A percentile compares a stretch with the other conserved stretches of the same genome.
Conservation (phyloP, 352 stramenopile species). For the Phytopythium chamaehyphon region DNA sequence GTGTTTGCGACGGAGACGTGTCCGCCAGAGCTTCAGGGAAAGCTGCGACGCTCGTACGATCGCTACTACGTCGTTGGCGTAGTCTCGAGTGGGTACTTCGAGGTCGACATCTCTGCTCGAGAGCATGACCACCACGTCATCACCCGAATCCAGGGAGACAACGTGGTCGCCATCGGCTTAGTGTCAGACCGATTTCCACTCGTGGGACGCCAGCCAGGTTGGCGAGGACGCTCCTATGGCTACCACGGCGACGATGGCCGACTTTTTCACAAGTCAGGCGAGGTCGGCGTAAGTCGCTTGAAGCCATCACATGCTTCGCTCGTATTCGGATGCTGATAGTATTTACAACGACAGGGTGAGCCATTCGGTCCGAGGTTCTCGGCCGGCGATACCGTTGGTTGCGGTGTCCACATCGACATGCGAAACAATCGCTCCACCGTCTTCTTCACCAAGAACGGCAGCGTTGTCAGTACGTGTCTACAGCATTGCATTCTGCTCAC, state of each 20-base stretch:
- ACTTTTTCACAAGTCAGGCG: slow-evolving; percentile 30
- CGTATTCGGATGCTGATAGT: not conserved
- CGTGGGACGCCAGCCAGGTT: slow-evolving; percentile 46
- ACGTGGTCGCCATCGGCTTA: slow-evolving; percentile 41
- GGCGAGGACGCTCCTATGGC: slow-evolving; percentile 39
- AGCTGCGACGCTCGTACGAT: slow-evolving; percentile 6
- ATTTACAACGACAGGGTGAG: slow-evolving; percentile 29
- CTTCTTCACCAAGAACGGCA: slow-evolving; percentile 74
- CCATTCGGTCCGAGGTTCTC: slow-evolving; percentile 58
- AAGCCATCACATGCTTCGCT: not conserved
- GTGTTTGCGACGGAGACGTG: slow-evolving; percentile 35
- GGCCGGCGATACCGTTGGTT: slow-evolving; percentile 63
- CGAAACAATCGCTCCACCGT: slow-evolving; percentile 34
- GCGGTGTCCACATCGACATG: slow-evolving; percentile 48
- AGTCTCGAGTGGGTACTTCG: slow-evolving; percentile 65
- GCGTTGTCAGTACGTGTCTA: slow-evolving; percentile 12
- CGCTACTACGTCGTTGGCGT: slow-evolving; percentile 48
- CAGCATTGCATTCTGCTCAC: not conserved
- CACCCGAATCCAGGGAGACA: not conserved
- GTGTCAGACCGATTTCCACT: slow-evolving; percentile 30
- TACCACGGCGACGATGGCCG: slow-evolving; percentile 62
- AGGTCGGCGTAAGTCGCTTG: slow-evolving; percentile 11
- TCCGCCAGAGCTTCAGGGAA: slow-evolving; percentile 3
- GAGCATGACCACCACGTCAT: not conserved
- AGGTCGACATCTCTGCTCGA: slow-evolving; percentile 51